Evolutionary conservation across 1,284 basidiomycete species (phyloP).

Genomic region (Ustilago crameri): DNA sequence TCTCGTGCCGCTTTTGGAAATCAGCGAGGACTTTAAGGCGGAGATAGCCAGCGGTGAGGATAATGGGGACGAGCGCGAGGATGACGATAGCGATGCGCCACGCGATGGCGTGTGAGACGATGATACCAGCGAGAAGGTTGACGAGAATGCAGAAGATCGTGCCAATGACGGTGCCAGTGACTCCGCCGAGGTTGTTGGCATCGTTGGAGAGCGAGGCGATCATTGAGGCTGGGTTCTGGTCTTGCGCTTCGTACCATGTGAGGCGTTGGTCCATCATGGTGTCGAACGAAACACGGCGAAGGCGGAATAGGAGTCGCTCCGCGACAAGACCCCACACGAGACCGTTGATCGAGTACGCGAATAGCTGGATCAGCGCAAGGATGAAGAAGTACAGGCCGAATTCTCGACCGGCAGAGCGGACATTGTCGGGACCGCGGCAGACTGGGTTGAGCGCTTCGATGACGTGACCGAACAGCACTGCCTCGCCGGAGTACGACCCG

Average conservation of each 20-base stretch:
- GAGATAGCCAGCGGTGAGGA: slow-evolving; percentile 55
- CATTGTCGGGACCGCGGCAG: slow-evolving; percentile 43
- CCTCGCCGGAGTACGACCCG: slow-evolving; percentile 58
- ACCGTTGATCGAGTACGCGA: slow-evolving; percentile 57
- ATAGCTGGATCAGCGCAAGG: slow-evolving; percentile 54
- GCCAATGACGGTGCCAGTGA: slow-evolving; percentile 57
- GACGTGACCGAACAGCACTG: slow-evolving; percentile 60
- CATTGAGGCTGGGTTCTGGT: slow-evolving; percentile 44
- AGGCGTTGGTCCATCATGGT: slow-evolving; percentile 48
- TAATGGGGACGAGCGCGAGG: slow-evolving; percentile 54
- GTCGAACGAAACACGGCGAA: slow-evolving; percentile 49
- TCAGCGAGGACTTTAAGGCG: slow-evolving; percentile 60
- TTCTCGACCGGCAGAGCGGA: slow-evolving; percentile 38
- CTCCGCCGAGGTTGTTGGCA: slow-evolving; percentile 55
- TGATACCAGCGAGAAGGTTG: slow-evolving; percentile 57
- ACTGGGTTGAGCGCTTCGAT: slow-evolving; percentile 62
- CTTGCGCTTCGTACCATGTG: slow-evolving; percentile 51
- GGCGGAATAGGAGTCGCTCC: slow-evolving; percentile 55
- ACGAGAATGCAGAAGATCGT: slow-evolving; percentile 62
- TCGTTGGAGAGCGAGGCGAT: slow-evolving; percentile 57
- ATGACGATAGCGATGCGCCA: slow-evolving; percentile 62
- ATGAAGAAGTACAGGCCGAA: slow-evolving; percentile 60
- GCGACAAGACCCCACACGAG: slow-evolving; percentile 54
- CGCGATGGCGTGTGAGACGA: slow-evolving; percentile 49
- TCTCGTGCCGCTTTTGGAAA: slow-evolving; percentile 60